phyloP scores from a whole-genome alignment of 768 basidiomycete species.

The Pleurotus tuoliensis region DNA sequence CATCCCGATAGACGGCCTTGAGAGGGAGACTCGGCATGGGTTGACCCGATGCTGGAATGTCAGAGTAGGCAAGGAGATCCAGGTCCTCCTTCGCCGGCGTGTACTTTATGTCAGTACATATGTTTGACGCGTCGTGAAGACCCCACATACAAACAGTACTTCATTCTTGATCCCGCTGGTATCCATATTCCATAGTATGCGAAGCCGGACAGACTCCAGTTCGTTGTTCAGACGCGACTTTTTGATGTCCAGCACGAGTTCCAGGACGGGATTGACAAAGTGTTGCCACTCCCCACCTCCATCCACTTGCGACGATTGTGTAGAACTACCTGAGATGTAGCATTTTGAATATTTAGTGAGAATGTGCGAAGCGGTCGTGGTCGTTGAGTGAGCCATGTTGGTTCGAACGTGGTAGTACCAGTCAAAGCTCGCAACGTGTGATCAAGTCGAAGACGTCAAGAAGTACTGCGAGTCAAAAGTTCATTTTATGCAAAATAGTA shows the following conservation, averaged over 20 bases:
- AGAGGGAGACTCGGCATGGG: slow-evolving; percentile 48
- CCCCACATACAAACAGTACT: slow-evolving; percentile 58
- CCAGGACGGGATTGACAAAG: slow-evolving; percentile 66
- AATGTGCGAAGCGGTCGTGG: slow-evolving; percentile 51
- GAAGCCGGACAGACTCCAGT: slow-evolving; percentile 61
- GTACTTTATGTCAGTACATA: slow-evolving; percentile 1
- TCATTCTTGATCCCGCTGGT: slow-evolving; percentile 44
- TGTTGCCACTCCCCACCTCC: slow-evolving; percentile 67
- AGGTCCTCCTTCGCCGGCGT: slow-evolving; percentile 59
- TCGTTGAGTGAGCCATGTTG: slow-evolving; percentile 50
- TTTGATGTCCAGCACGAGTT: slow-evolving; percentile 57
- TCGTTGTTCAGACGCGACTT: slow-evolving; percentile 40
- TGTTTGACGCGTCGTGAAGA: slow-evolving; percentile 1
- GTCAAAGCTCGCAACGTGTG: neutral
- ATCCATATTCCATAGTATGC: slow-evolving; percentile 59
- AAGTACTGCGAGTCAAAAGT: neutral
- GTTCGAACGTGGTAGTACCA: neutral
- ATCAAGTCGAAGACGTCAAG: neutral
- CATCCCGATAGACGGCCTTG: slow-evolving; percentile 76
- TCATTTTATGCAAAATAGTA: neutral
- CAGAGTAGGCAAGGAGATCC: slow-evolving; percentile 68
- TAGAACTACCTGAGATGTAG: slow-evolving; percentile 34
- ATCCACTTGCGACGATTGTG: slow-evolving; percentile 9
- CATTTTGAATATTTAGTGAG: slow-evolving; percentile 68
- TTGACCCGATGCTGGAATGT: slow-evolving; percentile 24